Evolutionary conservation across 1,284 basidiomycete genomes (phyloP), one percentile per base, ranked within the genome.

Genomic region (Inonotus obliquus): DNA sequence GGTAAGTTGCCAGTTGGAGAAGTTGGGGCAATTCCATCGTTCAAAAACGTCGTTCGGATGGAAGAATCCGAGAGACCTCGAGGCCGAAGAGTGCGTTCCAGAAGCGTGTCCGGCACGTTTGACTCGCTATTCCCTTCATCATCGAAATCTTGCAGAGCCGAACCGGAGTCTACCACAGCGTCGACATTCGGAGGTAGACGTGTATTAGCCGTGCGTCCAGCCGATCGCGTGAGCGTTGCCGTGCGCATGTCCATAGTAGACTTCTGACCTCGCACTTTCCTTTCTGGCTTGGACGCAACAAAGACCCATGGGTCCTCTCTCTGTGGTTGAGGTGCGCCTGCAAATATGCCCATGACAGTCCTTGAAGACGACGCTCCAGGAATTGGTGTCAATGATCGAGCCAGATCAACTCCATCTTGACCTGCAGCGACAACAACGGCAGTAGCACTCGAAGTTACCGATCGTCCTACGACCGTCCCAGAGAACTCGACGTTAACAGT

Each of bases 401-500:
- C 35, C 11, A 35, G 45, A 49, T 54, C 55, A 39, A 25, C 44
- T 38, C 54, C 56, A n/a, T 2, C 41, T 44, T 17, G 17, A 21
- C 55, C n/a, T 5, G 29, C 32, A 0, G 38, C 39, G 44, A 66
- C 60, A 37, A 23, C 37, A 17, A 74, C 71, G 57, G 75, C 71
- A 14, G 74, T 74, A 14, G 76, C 73, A 65, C 79, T 85, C 14
- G 88, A 87, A n/a, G 73, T 71, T 1, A 87, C 82, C 0, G 91
- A 85, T 61, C 88, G 80, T 17, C 92, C 86, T 7, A 86, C 81
- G 17, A 88, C 91, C 1, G 83, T 75, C 1, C 89, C 88, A 4
- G 87, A 91, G 74, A 96, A 96, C 76, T 96, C 94, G 59, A 98
- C 94, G 63, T 93, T 95, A 67, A 97, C 93, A 0, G 92, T 94